phyloP scores from a whole-genome alignment of 495 filamentous ascomycete species.

The Penicillium lagena region DNA sequence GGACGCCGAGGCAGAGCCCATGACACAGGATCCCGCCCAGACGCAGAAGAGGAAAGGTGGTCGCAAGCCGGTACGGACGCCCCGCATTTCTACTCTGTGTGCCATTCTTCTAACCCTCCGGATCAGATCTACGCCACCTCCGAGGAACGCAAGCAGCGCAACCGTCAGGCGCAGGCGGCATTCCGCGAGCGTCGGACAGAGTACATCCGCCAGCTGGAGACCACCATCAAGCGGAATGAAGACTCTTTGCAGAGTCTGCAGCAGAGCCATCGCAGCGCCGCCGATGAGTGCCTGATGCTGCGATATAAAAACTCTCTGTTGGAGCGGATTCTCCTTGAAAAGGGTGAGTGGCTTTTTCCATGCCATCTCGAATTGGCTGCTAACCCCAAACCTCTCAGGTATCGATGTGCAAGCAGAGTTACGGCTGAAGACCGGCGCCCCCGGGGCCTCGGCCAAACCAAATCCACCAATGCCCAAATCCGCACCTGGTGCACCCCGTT shows the following conservation, averaged over 20 bases:
- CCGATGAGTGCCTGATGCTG: constrained; percentile 96
- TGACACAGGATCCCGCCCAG: constrained; percentile 51
- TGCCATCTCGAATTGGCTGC: background rate
- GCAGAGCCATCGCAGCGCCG: constrained; percentile 87
- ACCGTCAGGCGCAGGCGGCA: constrained; percentile 93
- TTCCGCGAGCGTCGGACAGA: constrained; percentile 95
- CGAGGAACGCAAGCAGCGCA: constrained; percentile 96
- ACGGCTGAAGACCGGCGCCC: constrained; percentile 71
- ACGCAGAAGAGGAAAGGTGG: constrained; percentile 93
- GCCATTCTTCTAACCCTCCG: constrained; percentile 15
- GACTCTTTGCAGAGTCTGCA: constrained; percentile 86
- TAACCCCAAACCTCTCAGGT: constrained; percentile 42
- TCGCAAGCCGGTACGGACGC: constrained; percentile 79
- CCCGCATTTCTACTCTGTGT: constrained; percentile 7
- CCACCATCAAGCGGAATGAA: constrained; percentile 96
- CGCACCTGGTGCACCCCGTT: constrained; percentile 32
- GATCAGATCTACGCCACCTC: constrained; percentile 93
- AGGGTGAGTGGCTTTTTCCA: constrained; percentile 48
- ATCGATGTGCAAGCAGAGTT: constrained; percentile 98
- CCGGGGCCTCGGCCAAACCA: constrained; percentile 58
- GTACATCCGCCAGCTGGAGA: constrained; percentile 98
- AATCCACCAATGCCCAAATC: constrained; percentile 40
- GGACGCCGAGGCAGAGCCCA: constrained; percentile 51
- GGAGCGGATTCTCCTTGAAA: constrained; percentile 91
- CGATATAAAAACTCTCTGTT: constrained; percentile 97